Evolutionary conservation across 148 eudicot species (phyloP).

Genomic region (Camellia sinensis): DNA sequence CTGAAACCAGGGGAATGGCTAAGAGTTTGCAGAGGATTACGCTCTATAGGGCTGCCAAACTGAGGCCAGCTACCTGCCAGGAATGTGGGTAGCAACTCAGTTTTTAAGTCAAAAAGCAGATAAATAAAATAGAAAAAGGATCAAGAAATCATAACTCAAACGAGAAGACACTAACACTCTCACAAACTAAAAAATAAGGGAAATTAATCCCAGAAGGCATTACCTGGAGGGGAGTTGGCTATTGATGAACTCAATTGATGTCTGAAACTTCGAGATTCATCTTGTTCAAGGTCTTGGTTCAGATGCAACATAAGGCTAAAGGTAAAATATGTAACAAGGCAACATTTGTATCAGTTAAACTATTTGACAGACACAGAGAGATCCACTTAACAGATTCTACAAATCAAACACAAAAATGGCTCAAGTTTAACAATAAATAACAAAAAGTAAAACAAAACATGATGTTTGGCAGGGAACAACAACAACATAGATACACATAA

Average conservation of each 20-base stretch:
- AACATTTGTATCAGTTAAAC: not conserved
- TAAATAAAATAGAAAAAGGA: not conserved
- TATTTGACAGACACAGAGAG: conserved; percentile 1
- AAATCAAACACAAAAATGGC: not conserved
- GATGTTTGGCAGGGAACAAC: not conserved
- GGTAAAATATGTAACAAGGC: conserved; percentile 7
- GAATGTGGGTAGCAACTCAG: conserved; percentile 10
- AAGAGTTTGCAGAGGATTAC: conserved; percentile 44
- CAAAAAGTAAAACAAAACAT: not conserved
- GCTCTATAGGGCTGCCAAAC: conserved; percentile 62
- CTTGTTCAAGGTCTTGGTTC: conserved; percentile 75
- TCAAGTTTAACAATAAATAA: not conserved
- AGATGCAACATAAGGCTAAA: conserved; percentile 64
- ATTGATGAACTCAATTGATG: conserved; percentile 60
- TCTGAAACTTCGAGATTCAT: conserved; percentile 57
- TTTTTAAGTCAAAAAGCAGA: not conserved
- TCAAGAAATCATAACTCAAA: not conserved
- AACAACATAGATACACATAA: not conserved
- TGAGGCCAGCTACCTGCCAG: conserved; percentile 66
- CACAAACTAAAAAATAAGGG: not conserved
- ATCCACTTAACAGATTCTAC: not conserved
- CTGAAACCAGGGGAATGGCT: conserved; percentile 51
- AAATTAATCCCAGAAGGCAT: conserved; percentile 10
- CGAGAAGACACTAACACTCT: not conserved
- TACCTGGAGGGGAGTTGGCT: conserved; percentile 79